These are phyloP conservation scores for Alternaria gansuensis DNA, from an alignment of 2,329 filamentous ascomycete genomes.

Conservation along the genomic window DNA sequence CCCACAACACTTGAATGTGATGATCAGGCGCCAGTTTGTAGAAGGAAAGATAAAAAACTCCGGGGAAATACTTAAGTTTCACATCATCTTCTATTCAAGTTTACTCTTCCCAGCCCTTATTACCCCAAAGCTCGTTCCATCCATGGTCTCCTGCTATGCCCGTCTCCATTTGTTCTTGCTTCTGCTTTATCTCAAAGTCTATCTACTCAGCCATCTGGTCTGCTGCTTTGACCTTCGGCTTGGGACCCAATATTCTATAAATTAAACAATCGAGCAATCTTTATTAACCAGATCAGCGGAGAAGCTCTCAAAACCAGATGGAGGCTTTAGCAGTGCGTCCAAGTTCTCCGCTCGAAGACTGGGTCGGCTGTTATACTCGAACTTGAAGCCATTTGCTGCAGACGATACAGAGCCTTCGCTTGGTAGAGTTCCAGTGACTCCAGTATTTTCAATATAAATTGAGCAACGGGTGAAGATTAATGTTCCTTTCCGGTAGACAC, in stretches of 20 bases:
- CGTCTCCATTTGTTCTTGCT: neutral
- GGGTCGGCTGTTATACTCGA: conserved; percentile 13
- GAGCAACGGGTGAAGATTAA: neutral
- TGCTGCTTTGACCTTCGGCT: neutral
- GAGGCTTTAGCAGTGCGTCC: conserved; percentile 4
- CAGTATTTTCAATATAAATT: neutral
- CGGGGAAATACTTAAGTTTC: neutral
- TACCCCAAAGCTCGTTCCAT: neutral
- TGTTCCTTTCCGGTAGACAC: neutral
- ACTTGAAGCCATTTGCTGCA: conserved; percentile 9
- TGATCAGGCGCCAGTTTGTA: neutral
- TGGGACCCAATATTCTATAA: neutral
- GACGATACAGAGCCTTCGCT: conserved; percentile 10
- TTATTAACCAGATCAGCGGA: neutral
- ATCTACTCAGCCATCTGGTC: neutral
- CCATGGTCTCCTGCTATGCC: neutral
- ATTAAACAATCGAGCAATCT: neutral
- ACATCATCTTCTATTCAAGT: neutral
- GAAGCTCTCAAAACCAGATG: neutral
- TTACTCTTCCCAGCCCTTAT: neutral
- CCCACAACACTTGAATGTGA: neutral
- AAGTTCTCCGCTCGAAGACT: conserved; percentile 10
- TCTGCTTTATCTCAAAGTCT: neutral
- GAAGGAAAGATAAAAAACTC: neutral
- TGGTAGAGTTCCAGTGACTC: neutral